phyloP scores from a whole-genome alignment of 331 rosid species.

The Pyracantha coccinea region DNA sequence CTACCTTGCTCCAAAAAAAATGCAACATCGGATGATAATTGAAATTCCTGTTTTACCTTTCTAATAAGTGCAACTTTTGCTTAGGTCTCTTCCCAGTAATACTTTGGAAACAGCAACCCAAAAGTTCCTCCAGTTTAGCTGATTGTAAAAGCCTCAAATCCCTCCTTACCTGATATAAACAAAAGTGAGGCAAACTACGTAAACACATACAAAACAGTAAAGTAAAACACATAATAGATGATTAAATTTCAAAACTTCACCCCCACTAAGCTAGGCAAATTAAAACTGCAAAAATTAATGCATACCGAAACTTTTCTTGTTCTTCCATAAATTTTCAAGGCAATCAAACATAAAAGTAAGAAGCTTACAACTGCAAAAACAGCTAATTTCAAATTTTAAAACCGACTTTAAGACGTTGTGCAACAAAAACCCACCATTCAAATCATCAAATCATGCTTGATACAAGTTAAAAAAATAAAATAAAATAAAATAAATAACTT shows the following conservation, averaged over 20 bases:
- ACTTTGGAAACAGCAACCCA: conserved; percentile 56
- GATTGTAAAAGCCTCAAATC: conserved; percentile 57
- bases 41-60: conserved; percentile 34
- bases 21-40: not conserved
- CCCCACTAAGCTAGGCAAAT: not conserved
- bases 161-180: conserved; percentile 57
- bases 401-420: not conserved
- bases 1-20: not conserved
- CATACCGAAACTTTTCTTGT: not conserved
- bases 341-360: not conserved
- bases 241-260: not conserved
- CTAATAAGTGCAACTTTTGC: conserved; percentile 66
- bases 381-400: not conserved
- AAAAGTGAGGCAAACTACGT: not conserved
- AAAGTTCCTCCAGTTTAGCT: conserved; percentile 58
- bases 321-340: not conserved
- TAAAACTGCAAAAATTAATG: not conserved
- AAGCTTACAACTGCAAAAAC: not conserved
- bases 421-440: not conserved
- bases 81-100: conserved; percentile 61
- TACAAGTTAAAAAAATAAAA: not conserved
- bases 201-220: not conserved
- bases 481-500: no score
- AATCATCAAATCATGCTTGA: not conserved
- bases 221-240: not conserved